phyloP scores from a whole-genome alignment of 768 basidiomycete species.

The Pleurotus ostreatus region DNA sequence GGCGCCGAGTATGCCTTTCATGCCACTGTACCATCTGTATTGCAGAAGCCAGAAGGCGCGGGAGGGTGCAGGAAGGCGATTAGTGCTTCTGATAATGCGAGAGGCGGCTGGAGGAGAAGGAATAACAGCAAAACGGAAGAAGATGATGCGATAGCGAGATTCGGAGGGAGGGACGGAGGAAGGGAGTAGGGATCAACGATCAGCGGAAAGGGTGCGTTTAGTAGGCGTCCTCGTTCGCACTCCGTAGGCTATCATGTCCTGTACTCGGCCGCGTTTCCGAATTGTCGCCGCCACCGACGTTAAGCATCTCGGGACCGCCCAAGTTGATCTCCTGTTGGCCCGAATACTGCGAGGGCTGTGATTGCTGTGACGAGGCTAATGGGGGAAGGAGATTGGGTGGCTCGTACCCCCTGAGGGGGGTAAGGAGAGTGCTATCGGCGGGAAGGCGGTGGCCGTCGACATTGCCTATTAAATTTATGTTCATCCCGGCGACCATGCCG shows the following conservation, averaged over 20 bases:
- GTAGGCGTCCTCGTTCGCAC: slow-evolving; percentile 15
- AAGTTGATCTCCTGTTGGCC: neutral
- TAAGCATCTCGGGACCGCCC: neutral
- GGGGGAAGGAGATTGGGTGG: slow-evolving; percentile 33
- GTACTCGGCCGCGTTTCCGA: slow-evolving; percentile 2
- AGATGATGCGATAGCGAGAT: neutral
- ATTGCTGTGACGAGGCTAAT: neutral
- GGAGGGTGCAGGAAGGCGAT: neutral
- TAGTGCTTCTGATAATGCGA: no score
- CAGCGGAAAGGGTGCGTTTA: neutral
- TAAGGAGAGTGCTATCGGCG: slow-evolving; percentile 64
- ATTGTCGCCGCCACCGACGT: neutral
- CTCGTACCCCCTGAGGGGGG: slow-evolving; percentile 63
- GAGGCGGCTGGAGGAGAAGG: no score
- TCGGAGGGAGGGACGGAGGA: neutral
- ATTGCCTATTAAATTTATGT: neutral
- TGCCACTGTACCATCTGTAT: neutral
- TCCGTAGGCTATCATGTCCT: neutral
- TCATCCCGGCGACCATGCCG: slow-evolving; percentile 4
- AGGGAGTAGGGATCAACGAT: neutral
- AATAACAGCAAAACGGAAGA: neutral
- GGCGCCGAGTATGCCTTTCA: neutral
- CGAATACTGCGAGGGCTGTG: neutral
- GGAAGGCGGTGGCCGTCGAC: slow-evolving; percentile 38
- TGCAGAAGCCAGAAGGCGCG: slow-evolving; percentile 1